A percentile compares a stretch with the other conserved stretches of the same genome.
Conservation (phyloP, 1,139 yeast genomes). For the Pichia sp. region DNA sequence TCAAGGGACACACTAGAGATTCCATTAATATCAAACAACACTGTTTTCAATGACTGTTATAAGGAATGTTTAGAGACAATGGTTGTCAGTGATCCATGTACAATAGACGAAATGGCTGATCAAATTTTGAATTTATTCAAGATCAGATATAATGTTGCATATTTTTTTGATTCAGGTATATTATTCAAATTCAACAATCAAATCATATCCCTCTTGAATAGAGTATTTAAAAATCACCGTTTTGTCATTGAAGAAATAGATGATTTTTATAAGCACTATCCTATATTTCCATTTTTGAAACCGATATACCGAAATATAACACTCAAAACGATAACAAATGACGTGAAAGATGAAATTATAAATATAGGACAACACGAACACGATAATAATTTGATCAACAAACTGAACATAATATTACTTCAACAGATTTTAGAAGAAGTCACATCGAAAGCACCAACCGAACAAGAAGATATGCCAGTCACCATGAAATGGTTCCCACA, state of each 20-base stretch:
- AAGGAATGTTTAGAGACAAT: conserved; percentile 4
- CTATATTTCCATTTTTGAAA: conserved; percentile 27
- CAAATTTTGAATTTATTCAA: conserved; percentile 6
- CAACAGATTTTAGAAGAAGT: conserved; percentile 8
- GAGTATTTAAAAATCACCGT: conserved; percentile 18
- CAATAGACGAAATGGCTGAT: conserved; percentile 8
- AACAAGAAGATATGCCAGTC: conserved; percentile 13
- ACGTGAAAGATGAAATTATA: neutral
- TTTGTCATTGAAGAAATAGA: conserved; percentile 18
- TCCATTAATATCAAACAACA: conserved; percentile 7
- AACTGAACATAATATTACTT: conserved; percentile 1
- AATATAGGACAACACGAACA: neutral
- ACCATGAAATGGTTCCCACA: conserved; percentile 26
- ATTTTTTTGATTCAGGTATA: conserved; percentile 8
- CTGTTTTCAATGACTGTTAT: conserved; percentile 8
- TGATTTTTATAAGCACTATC: conserved; percentile 25
- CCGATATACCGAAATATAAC: conserved; percentile 20
- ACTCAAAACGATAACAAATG: conserved; percentile 14
- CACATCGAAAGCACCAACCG: neutral
- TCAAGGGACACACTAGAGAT: neutral
- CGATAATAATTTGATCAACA: neutral
- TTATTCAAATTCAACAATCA: conserved; percentile 21
- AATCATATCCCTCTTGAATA: conserved; percentile 25
- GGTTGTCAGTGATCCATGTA: neutral
- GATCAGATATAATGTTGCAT: conserved; percentile 8